Evolutionary conservation across 176 grass and related monocot genomes (phyloP), one percentile per base, ranked within the genome.

Genomic region (Rhynchospora breviuscula): DNA sequence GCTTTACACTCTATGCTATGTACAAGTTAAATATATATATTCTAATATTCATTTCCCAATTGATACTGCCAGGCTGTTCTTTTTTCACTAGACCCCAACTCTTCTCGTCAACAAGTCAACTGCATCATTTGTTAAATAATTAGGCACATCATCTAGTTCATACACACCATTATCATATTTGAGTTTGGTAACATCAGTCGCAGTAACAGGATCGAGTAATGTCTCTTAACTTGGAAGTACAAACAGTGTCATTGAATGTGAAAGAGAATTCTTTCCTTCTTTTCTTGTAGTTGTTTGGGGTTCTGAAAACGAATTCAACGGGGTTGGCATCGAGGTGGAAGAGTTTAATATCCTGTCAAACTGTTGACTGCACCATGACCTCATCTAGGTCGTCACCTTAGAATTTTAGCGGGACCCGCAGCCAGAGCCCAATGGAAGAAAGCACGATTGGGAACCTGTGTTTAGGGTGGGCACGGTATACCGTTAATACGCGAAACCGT

Each of bases 361-460:
- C 7, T 67, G 59, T 52, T 82, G 79, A 82, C 79, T 63, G 18
- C 47, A 67, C 21, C 12, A 52, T 82, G 33, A 66, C 44, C 7
- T 82, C 79, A 82, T 49, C 10, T 18, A 64, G 11, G 47, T 67
- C 79, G 79, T 82, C 79, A 82, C 17, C 44, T 65, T 21, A 52
- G 43, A 82, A 82, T 82, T 82, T 62, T 65, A 12, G 13, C 25
- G 10, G 35, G n/a, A 1, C 21, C 53, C 78, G 63, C 78, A 31
- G 25, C 46, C 57, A 26, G 56, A 29, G 10, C 40, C n/a, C n/a
- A n/a, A n/a, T n/a, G n/a, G n/a, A n/a, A n/a, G n/a, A n/a, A n/a
- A n/a, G n/a, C n/a, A n/a, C 79, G 25, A 25, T 47, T 22, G 35
- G 19, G 46, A 51, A 52, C 46, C 46, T 9, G 45, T 14, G 33